Base-by-base conservation (phyloP, 2,329 filamentous ascomycete genomes). In the Ciborinia camelliae region DNA sequence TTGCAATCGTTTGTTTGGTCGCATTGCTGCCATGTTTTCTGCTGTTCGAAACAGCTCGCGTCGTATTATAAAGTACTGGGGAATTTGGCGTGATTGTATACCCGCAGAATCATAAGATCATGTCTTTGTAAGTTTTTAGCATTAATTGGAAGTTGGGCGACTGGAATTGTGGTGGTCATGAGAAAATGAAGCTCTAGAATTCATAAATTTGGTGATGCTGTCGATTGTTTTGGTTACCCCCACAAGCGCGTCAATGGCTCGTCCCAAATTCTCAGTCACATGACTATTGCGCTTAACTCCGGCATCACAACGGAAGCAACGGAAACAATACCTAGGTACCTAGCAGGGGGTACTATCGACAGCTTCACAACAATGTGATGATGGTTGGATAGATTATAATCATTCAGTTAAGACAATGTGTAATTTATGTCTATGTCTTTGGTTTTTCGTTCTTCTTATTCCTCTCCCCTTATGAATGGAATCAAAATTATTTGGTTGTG, bases 1-100 rank as follows among this genome's bases (percentile, higher is more conserved):
- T 74, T 89, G 84, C 73, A 86, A 77, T 77, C 85, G 86, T 78
- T 85, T 70, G 67, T 67, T 76, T 71, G 67, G 73, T 72, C 79
- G 69, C 63, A 70, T 70, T 20, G 74, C 59, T 50, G 75, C 72
- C 74, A 76, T 76, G 50, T 62, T 70, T 50, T 62, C 53, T 54
- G 62, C 45, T 50, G 66, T 71, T 72, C 71, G 70, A 72, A 73
- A 73, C 69, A 73, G 72, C 66, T 67, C 73, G 71, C 72, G 73
- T 73, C 68, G 62, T 65, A 59, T 37, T 55, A 63, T 68, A 32
- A 43, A 57, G 55, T 52, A 39, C 60, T 55, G 39, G 32, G 58
- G 23, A 62, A 53, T 35, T 62, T 30, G 53, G 26, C n/a, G 59
- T 65, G 32, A 30, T 41, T 59, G 50, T 53, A 62, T 32, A 53